Evolutionary conservation across 225 moss, liverwort and hornwort genomes (phyloP).

Genomic region (Ulota crispa): DNA sequence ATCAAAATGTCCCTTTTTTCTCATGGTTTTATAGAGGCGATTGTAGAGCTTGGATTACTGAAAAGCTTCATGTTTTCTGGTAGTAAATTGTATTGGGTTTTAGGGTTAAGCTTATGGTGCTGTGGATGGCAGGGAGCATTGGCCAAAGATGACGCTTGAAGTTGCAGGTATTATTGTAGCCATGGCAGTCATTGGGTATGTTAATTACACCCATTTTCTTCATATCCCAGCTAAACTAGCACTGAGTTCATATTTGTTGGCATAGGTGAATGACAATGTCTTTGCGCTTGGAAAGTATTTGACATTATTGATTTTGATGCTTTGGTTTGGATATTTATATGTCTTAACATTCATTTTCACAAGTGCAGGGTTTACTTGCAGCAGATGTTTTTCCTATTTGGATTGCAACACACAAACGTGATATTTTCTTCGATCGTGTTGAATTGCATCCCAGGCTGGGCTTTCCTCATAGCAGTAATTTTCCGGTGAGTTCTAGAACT

Average conservation of each 20-base stretch:
- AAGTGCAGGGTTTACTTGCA: constrained; percentile 34
- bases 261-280: neutral
- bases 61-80: neutral
- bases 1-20: neutral
- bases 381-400: constrained; percentile 45
- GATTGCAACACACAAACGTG: constrained; percentile 46
- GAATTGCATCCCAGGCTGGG: constrained; percentile 38
- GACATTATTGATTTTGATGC: neutral
- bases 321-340: too few species aligned
- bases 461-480: constrained; percentile 35
- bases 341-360: too few species aligned
- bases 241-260: neutral
- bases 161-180: constrained; percentile 31
- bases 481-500: constrained; percentile 28
- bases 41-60: neutral
- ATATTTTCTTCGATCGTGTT: constrained; percentile 36
- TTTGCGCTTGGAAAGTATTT: neutral
- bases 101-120: neutral
- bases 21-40: too few species aligned
- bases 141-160: constrained; percentile 40
- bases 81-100: neutral
- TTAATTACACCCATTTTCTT: neutral
- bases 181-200: constrained; percentile 46
- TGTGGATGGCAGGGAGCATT: constrained; percentile 31
- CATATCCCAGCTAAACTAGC: neutral